Percentiles rank a stretch among this genome's conserved stretches.
Evolutionary conservation across 2,329 filamentous ascomycete genomes (phyloP).

Genomic region (Trichoderma sp.): DNA sequence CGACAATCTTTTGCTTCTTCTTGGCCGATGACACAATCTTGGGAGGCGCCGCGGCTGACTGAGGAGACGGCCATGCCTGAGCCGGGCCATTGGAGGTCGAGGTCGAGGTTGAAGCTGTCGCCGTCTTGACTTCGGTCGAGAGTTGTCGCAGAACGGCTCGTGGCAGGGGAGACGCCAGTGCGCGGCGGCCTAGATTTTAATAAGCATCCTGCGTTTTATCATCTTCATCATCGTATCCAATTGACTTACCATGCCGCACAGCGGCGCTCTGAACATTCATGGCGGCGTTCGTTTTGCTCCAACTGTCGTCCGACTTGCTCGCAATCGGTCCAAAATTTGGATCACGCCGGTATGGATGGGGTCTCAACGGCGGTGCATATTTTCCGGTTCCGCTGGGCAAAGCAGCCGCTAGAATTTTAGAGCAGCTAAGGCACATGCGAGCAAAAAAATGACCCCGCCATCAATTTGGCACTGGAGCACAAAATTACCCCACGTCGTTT

Average conservation of each 20-base stretch:
- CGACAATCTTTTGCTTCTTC: slow-evolving; percentile 36
- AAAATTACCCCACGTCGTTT: not conserved
- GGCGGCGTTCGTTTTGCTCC: slow-evolving; percentile 26
- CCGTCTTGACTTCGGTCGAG: slow-evolving; percentile 31
- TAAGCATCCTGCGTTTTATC: not conserved
- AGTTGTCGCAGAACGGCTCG: slow-evolving; percentile 34
- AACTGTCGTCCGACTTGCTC: slow-evolving; percentile 12
- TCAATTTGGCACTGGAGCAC: not conserved
- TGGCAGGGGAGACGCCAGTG: slow-evolving; percentile 45
- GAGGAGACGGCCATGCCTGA: slow-evolving; percentile 26
- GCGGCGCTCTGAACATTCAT: slow-evolving; percentile 58
- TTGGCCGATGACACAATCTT: slow-evolving; percentile 28
- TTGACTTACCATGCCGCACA: slow-evolving; percentile 52
- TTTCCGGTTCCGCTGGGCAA: slow-evolving; percentile 24
- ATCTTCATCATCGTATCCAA: not conserved
- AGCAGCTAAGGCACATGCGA: not conserved
- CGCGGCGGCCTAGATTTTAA: slow-evolving; percentile 48
- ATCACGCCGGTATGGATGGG: slow-evolving; percentile 19
- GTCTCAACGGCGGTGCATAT: slow-evolving; percentile 19
- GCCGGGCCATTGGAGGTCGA: slow-evolving; percentile 1
- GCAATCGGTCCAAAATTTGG: slow-evolving; percentile 30
- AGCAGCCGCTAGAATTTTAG: not conserved
- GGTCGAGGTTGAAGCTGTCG: slow-evolving; percentile 15
- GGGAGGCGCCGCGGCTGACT: slow-evolving; percentile 23
- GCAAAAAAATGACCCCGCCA: not conserved